Percentiles rank a stretch among this genome's conserved stretches.
These are phyloP conservation scores for Sorghum bicolor DNA, from an alignment of 176 grass and related monocot species.

Conservation along the genomic window Sorghum_bicolor_NCBIv3 NC_012873.2:67767501-67768000, in stretches of 20 bases:
- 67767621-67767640: no score
- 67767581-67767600: not conserved
- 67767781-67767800: not conserved
- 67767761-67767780: not conserved
- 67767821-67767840: not conserved
- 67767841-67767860: not conserved
- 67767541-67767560: constrained; percentile 37
- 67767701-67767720: not conserved
- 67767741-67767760: not conserved
- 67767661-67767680: not conserved
- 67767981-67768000: not conserved
- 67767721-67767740: not conserved
- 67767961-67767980: not conserved
- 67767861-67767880: not conserved
- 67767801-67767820: not conserved
- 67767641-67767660: not conserved
- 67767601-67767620: not conserved
- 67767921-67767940: not conserved
- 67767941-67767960: not conserved
- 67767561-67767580: not conserved
- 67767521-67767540: constrained; percentile 39
- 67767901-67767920: not conserved
- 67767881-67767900: no score
- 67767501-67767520: not conserved
- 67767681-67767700: not conserved